Evolutionary conservation across 768 basidiomycete genomes (phyloP), one percentile per base, ranked within the genome.

Genomic region (Mycena maculata): DNA sequence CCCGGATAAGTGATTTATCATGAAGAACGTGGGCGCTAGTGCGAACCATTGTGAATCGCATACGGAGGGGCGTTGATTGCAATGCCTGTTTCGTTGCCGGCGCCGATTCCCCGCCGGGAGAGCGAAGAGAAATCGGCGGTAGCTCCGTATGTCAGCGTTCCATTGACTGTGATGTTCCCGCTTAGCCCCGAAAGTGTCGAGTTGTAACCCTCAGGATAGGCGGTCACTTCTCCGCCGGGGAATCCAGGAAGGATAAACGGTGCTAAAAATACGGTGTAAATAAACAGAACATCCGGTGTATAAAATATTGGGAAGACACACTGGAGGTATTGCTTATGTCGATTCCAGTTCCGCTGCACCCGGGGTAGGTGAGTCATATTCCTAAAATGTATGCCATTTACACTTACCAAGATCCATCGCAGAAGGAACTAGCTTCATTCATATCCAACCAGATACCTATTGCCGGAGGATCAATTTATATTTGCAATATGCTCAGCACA

Each of bases 181-280:
- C 90, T 91, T 0, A 87, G 85, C 16, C 91, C 91, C 71, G 83
- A 92, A 16, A 86, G 72, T 0, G 86, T 83, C 22, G 83, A 70
- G 71, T 92, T 85, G 73, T 93, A 93, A 45, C 91, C 91, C 80
- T 93, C 92, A 28, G 92, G 92, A 70, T 89, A 93, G 18, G 82
- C 86, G 55, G 80, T 77, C 36, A 90, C 78, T 15, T 77, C 78
- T 63, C 83, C 85, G 15, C 86, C 88, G 0, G 87, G 85, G 18
- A 81, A 79, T 18, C 89, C 88, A 28, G 89, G 88, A 33, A 92
- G 83, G 52, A 85, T 69, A 75, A 89, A 85, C 2, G 89, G 85
- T 9, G 41, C 69, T 70, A 11, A 27, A 23, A 38, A 44, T 5
- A 3, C 11, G 20, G 2, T 25, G 16, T 4, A n/a, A 3, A n/a